These are phyloP conservation scores for Leptosphaerulina australis DNA, from an alignment of 2,329 filamentous ascomycete species.

Conservation along the genomic window DNA sequence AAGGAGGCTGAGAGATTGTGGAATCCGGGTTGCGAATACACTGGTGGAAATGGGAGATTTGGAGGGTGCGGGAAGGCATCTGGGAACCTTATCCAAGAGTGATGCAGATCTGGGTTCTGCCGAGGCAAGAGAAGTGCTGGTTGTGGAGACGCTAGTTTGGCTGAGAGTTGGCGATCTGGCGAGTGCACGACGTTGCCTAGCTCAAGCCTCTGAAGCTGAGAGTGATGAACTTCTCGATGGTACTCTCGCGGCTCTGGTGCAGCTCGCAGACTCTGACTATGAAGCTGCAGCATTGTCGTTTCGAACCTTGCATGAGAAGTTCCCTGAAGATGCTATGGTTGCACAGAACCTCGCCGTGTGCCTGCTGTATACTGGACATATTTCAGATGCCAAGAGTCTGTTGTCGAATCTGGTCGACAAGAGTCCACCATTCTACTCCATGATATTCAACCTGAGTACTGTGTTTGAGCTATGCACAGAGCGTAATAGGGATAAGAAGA, in stretches of 20 bases:
- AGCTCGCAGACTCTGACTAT: conserved; percentile 80
- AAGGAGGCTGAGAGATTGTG: conserved; percentile 73
- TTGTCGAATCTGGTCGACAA: conserved; percentile 70
- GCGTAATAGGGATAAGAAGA: conserved; percentile 71
- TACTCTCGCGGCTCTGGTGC: conserved; percentile 70
- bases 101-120: conserved; percentile 23
- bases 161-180: conserved; percentile 78
- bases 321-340: conserved; percentile 68
- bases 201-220: conserved; percentile 23
- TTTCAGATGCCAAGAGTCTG: conserved; percentile 66
- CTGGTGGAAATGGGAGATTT: conserved; percentile 88
- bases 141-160: conserved; percentile 69
- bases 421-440: conserved; percentile 69
- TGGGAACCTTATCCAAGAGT: conserved; percentile 61
- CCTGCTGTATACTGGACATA: conserved; percentile 77
- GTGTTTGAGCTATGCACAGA: conserved; percentile 93
- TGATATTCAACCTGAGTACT: conserved; percentile 88
- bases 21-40: conserved; percentile 67
- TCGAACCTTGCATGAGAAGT: conserved; percentile 57
- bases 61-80: conserved; percentile 75
- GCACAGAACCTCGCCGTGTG: conserved; percentile 84
- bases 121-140: conserved; percentile 39
- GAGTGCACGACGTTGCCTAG: conserved; percentile 65
- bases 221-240: conserved; percentile 41
- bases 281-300: conserved; percentile 67